Evolutionary conservation across 2,329 filamentous ascomycete species (phyloP).

Genomic region (Macrophomina phaseolina): DNA sequence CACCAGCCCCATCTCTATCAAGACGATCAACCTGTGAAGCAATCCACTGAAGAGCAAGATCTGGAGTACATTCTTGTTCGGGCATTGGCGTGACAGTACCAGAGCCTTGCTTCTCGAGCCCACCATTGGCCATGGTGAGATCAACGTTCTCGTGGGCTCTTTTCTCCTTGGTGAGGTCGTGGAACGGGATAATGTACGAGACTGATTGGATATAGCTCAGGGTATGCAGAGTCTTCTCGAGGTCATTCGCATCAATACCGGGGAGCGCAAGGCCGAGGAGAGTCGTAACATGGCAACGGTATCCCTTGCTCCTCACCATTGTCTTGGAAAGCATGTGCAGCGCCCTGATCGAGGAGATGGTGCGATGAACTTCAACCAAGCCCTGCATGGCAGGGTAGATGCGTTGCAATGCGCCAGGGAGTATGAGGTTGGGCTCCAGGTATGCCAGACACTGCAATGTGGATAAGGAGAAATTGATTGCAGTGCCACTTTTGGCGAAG

Average conservation of each 20-base stretch:
- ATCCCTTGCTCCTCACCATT: conserved; percentile 94
- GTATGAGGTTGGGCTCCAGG: conserved; percentile 86
- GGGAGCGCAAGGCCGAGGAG: conserved; percentile 90
- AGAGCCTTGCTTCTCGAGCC: conserved; percentile 11
- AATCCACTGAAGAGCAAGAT: conserved; percentile 87
- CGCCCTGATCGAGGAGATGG: conserved; percentile 89
- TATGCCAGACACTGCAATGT: conserved; percentile 89
- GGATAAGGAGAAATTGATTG: conserved; percentile 89
- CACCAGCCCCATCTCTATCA: conserved; percentile 82
- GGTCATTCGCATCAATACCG: conserved; percentile 95
- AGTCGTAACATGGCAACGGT: conserved; percentile 92
- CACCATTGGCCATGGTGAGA: conserved; percentile 17
- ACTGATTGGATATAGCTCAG: conserved; percentile 95
- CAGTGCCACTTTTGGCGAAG: conserved; percentile 91
- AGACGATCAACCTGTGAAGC: conserved; percentile 92
- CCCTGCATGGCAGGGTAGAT: conserved; percentile 98
- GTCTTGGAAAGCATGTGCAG: conserved; percentile 90
- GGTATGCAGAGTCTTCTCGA: conserved; percentile 95
- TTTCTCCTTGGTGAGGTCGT: conserved; percentile 72
- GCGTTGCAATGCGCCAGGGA: conserved; percentile 90
- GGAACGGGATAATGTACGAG: conserved; percentile 93
- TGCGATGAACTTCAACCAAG: conserved; percentile 94
- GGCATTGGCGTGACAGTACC: conserved; percentile 40
- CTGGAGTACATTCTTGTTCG: conserved; percentile 49
- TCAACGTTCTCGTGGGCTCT: conserved; percentile 27